phyloP scores from a whole-genome alignment of 2,329 filamentous ascomycete genomes.

The Diaporthe eres region DNA sequence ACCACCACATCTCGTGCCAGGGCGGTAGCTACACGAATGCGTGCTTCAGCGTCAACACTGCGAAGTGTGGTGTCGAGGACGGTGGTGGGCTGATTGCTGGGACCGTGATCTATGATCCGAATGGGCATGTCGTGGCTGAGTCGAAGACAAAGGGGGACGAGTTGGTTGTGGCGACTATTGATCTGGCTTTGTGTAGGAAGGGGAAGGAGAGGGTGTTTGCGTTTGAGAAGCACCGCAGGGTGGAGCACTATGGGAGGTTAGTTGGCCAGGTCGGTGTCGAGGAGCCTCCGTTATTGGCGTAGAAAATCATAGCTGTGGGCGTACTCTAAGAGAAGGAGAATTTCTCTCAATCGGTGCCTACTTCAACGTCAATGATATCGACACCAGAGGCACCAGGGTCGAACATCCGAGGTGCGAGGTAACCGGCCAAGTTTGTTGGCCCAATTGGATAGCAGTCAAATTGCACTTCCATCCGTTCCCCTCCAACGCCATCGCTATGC shows the following conservation, averaged over 20 bases:
- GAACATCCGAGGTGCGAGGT: neutral
- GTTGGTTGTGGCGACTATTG: slow-evolving; percentile 64
- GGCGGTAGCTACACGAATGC: slow-evolving; percentile 67
- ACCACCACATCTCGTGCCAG: slow-evolving; percentile 66
- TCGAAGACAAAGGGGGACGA: slow-evolving; percentile 63
- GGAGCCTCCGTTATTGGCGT: slow-evolving; percentile 46
- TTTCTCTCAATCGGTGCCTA: neutral
- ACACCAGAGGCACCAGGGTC: neutral
- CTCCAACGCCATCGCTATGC: slow-evolving; percentile 38
- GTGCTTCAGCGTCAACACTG: slow-evolving; percentile 64
- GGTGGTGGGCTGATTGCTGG: slow-evolving; percentile 40
- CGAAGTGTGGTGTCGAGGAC: slow-evolving; percentile 65
- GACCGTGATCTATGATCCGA: slow-evolving; percentile 43
- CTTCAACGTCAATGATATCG: neutral
- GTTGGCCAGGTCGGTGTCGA: slow-evolving; percentile 55
- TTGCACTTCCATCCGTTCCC: neutral
- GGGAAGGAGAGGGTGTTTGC: slow-evolving; percentile 64
- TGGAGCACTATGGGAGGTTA: slow-evolving; percentile 59
- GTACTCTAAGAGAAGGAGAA: neutral
- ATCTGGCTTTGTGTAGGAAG: slow-evolving; percentile 61
- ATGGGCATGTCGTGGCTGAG: slow-evolving; percentile 65
- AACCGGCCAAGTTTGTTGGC: neutral
- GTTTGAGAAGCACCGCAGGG: slow-evolving; percentile 58
- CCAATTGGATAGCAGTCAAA: neutral
- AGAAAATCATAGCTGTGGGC: neutral